phyloP scores from a whole-genome alignment of 768 basidiomycete species.

The Tephrocybe sp. region DNA sequence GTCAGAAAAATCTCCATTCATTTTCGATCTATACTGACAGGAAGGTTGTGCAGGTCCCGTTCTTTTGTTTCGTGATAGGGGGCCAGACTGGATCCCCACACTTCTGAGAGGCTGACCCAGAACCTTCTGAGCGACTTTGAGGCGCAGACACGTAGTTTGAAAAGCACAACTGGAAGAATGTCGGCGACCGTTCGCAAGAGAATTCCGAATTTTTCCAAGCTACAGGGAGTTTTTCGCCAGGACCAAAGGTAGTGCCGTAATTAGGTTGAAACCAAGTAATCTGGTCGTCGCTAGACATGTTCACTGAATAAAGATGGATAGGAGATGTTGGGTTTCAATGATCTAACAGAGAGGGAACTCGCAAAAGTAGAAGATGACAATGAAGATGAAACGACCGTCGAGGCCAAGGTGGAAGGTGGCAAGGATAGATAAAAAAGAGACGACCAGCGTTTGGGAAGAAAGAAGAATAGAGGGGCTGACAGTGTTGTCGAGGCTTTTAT shows the following conservation, averaged over 20 bases:
- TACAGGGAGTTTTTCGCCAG: constrained; percentile 17
- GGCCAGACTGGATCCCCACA: constrained; percentile 25
- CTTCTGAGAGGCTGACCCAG: not conserved
- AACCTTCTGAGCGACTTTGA: constrained; percentile 2
- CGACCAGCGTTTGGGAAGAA: constrained; percentile 19
- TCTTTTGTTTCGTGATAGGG: constrained; percentile 13
- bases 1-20: not conserved
- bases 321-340: not conserved
- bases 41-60: constrained; percentile 19
- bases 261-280: constrained; percentile 9
- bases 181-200: constrained; percentile 10
- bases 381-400: constrained; percentile 5
- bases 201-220: constrained; percentile 16
- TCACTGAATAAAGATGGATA: not conserved
- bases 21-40: constrained; percentile 18
- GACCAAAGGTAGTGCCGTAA: constrained; percentile 10
- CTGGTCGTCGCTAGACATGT: constrained; percentile 3
- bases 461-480: constrained; percentile 17
- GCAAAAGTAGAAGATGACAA: not conserved
- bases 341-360: not conserved
- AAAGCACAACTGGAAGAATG: constrained; percentile 17
- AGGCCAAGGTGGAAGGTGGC: constrained; percentile 3
- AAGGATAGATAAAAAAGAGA: not conserved
- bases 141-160: not conserved
- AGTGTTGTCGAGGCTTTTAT: constrained; percentile 3